Conservation (phyloP, 2,329 filamentous ascomycete genomes). For the Neoascochyta sp. region DNA sequence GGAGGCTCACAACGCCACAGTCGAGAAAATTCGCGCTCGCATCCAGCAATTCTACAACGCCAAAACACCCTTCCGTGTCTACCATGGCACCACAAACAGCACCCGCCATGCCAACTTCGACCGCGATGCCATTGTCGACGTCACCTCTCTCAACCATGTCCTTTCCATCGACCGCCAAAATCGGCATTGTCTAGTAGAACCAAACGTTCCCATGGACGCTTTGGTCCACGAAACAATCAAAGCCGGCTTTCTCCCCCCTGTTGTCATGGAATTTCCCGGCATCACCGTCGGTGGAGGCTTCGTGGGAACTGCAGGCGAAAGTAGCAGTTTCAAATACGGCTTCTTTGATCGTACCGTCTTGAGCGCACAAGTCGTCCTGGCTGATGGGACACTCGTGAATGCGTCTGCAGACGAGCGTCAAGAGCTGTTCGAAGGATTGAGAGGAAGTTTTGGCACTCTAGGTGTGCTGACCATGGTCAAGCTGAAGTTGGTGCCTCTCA, state of each 20-base stretch:
- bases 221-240: conserved; percentile 56
- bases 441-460: conserved; percentile 58
- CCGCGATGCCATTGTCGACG: conserved; percentile 55
- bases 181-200: conserved; percentile 61
- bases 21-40: conserved; percentile 19
- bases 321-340: conserved; percentile 63
- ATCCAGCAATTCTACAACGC: conserved; percentile 24
- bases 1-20: conserved; percentile 21
- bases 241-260: conserved; percentile 56
- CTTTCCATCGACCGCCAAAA: conserved; percentile 53
- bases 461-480: conserved; percentile 61
- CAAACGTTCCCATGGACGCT: conserved; percentile 65
- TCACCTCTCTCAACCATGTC: conserved; percentile 60
- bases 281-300: conserved; percentile 68
- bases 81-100: conserved; percentile 73
- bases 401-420: conserved; percentile 46
- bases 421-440: conserved; percentile 58
- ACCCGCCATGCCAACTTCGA: conserved; percentile 54
- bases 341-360: conserved; percentile 64
- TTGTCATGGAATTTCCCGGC: conserved; percentile 69
- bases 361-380: conserved; percentile 61
- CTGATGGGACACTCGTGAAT: conserved; percentile 52
- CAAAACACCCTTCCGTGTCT: conserved; percentile 46
- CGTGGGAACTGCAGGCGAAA: conserved; percentile 64
- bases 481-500: conserved; percentile 52